Conservation (phyloP, 441 rosid genomes). For the Corymbia calophylla region DNA sequence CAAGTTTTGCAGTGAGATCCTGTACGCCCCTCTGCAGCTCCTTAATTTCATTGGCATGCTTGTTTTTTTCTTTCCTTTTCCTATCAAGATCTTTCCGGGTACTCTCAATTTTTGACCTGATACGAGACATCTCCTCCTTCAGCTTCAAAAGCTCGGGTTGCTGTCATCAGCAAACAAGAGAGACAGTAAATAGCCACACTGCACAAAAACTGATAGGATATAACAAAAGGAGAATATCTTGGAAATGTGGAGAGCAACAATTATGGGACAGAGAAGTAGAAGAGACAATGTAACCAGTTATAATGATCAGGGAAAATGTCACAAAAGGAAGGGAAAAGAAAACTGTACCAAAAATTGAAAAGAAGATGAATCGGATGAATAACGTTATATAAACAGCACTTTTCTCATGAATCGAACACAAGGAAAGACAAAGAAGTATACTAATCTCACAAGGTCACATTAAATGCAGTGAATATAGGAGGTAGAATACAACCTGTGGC, state of each 20-base stretch:
- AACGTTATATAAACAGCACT: neutral
- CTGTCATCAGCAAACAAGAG: slow-evolving; percentile 25
- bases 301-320: neutral
- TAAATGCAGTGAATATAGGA: neutral
- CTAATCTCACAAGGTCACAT: neutral
- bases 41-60: slow-evolving; percentile 57
- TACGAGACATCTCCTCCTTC: slow-evolving; percentile 83
- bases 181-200: slow-evolving; percentile 7
- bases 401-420: neutral
- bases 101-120: slow-evolving; percentile 81
- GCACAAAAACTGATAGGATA: neutral
- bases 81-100: slow-evolving; percentile 72
- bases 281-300: neutral
- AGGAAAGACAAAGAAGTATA: neutral
- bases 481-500: neutral
- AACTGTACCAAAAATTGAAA: neutral
- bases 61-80: slow-evolving; percentile 70
- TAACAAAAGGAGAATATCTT: neutral
- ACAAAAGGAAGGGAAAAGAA: neutral
- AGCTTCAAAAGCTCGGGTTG: slow-evolving; percentile 92
- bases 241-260: neutral
- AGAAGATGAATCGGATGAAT: neutral
- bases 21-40: slow-evolving; percentile 63
- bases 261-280: neutral
- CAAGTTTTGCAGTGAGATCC: slow-evolving; percentile 74